Base-by-base conservation (phyloP, 768 basidiomycete genomes). In the Suillus fuscotomentosus region DNA sequence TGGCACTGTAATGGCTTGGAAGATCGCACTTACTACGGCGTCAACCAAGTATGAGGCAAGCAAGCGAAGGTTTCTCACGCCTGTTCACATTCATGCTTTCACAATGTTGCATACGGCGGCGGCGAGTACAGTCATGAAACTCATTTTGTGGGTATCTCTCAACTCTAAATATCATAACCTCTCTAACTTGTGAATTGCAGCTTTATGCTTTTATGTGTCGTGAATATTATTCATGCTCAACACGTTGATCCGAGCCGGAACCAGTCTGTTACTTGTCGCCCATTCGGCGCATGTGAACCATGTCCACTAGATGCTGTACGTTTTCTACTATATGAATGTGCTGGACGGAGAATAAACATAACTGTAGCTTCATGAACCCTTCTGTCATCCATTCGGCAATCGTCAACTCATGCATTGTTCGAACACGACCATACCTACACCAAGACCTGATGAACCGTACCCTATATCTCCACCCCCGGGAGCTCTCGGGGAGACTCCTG, bases 361-460 rank as follows among this genome's bases (percentile, higher is more conserved):
- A 38, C n/a, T 62, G 42, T 67, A 96, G 94, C 80, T 92, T 41
- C 80, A 88, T 70, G 87, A 95, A 79, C 95, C 95, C 2, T 97
- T 91, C 76, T 98, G 95, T 77, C 88, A 92, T 72, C 95, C 96
- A n/a, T 97, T 95, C 72, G 96, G 96, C 60, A 96, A 96, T 77
- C 87, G 96, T 27, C 88, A 92, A 22, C 83, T 95, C 47, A 83
- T 96, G 81, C 95, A 95, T 73, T 98, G 95, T 66, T 72, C 85
- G 27, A 73, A 71, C 65, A 70, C 72, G 43, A 24, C 66, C 34
- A 59, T 76, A 69, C 39, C 65, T 70, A 61, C 53, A 60, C n/a
- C 67, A 67, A 22, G 63, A 43, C 69, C 62, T 27, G 66, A 66
- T 68, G 14, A 67, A 53, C 68, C 63, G 31, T 42, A 61, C 38